Evolutionary conservation across 257 asterid species (phyloP), one percentile per base, ranked within the genome.

Genomic region (Echium plantagineum): DNA sequence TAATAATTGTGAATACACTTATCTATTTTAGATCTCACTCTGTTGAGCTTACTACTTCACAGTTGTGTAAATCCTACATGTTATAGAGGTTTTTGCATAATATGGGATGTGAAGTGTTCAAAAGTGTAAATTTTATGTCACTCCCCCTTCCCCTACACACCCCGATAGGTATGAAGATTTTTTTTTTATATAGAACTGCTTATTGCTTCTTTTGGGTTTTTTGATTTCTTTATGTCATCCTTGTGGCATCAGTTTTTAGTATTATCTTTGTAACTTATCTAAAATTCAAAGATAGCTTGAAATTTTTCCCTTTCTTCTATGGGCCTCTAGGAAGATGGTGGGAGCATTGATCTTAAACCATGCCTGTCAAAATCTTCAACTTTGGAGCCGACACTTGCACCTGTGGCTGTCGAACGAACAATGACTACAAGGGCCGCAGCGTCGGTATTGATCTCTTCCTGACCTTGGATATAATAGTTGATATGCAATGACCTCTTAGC

Each of bases 361-460:
- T 88, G 95, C 71, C 94, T 84, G 53, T 80, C 95, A 57, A 95
- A 93, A 77, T 84, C 95, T 59, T 88, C 95, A 63, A 81, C 96
- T 38, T 74, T 93, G 89, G 97, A 93, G 81, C 97, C 98, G 75
- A 93, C 98, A 59, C 84, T 89, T 65, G 97, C 97, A 68, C 98
- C 98, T 16, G 97, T 85, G 59, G 85, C 96, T 63, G 95, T 74
- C 59, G 97, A 93, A 80, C 95, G 95, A 73, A 93, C 94, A 60
- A 93, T 93, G 95, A 93, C 98, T 65, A 88, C 95, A 15, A 78
- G 94, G 74, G 97, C 97, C 21, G 98, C 98, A 64, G 95, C 99
- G 77, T 86, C 89, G 94, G 98, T 93, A 85, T 58, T 61, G 31
- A 61, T 69, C 24, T 52, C 22, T 21, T 55, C 0, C 28, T 55